Conservation (phyloP, 495 filamentous ascomycete genomes). For the Penicillium samsonianum region DNA sequence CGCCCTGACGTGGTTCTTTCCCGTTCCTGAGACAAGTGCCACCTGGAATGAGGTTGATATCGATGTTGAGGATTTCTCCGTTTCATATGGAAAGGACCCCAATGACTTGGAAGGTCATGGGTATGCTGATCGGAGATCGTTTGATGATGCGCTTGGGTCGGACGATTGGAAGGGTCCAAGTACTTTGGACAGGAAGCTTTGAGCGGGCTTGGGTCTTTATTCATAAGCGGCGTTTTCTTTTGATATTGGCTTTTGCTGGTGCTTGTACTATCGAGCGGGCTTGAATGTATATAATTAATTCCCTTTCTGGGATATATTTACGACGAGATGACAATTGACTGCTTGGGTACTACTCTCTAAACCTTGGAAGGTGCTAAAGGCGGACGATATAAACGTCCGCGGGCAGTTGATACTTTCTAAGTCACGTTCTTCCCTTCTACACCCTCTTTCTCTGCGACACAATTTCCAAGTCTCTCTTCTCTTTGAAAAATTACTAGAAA, state of each 20-base stretch:
- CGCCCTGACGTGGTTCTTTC: slow-evolving; percentile 63
- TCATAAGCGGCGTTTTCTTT: neutral
- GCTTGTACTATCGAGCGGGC: neutral
- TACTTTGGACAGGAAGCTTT: slow-evolving; percentile 19
- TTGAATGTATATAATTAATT: neutral
- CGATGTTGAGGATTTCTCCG: slow-evolving; percentile 43
- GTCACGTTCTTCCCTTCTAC: too few species aligned
- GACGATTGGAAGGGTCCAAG: slow-evolving; percentile 25
- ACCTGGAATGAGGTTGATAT: slow-evolving; percentile 82
- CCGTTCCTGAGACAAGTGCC: slow-evolving; percentile 71
- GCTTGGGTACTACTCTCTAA: too few species aligned
- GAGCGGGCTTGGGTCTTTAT: neutral
- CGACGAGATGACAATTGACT: slow-evolving; percentile 10
- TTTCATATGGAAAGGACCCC: slow-evolving; percentile 46
- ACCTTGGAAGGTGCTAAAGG: too few species aligned
- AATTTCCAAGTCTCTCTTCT: too few species aligned
- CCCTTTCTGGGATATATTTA: neutral
- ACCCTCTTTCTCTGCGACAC: too few species aligned
- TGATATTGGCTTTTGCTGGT: neutral
- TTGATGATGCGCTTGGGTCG: slow-evolving; percentile 17
- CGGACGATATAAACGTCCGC: too few species aligned
- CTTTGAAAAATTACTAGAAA: too few species aligned
- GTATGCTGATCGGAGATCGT: slow-evolving; percentile 11
- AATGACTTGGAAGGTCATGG: slow-evolving; percentile 27
- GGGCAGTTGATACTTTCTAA: too few species aligned